Conservation (phyloP, 1,284 basidiomycete genomes). For the Ceratobasidium sp. region DNA sequence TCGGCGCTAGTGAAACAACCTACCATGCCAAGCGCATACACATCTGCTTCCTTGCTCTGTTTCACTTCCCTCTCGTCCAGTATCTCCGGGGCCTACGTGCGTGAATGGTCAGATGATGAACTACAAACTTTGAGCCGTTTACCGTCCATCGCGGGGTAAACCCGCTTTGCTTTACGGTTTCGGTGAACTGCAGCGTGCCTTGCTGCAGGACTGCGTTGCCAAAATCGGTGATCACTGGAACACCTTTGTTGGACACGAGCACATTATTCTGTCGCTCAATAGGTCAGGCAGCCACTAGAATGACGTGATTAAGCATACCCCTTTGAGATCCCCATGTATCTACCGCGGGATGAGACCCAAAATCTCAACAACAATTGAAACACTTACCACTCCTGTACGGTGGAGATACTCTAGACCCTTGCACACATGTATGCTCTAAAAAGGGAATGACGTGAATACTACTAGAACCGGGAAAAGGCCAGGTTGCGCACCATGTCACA, state of each 20-base stretch:
- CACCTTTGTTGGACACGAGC: too few relatives aligned
- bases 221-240: too few relatives aligned
- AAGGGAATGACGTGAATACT: not conserved
- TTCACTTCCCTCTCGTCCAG: not conserved
- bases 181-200: too few relatives aligned
- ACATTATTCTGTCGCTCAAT: not conserved
- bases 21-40: not conserved
- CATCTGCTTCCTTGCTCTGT: not conserved
- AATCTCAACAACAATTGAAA: not conserved
- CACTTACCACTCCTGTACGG: not conserved
- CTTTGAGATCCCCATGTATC: constrained; percentile 3
- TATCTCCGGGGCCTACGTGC: not conserved
- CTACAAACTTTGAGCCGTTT: not conserved
- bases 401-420: constrained; percentile 1
- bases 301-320: not conserved
- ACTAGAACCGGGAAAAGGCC: not conserved
- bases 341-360: not conserved
- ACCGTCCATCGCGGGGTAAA: too few relatives aligned
- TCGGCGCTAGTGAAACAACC: too few relatives aligned
- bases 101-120: not conserved
- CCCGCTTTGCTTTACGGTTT: too few relatives aligned
- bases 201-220: too few relatives aligned
- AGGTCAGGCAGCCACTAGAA: not conserved
- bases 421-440: not conserved
- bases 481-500: not conserved